Conservation (phyloP, 2,329 filamentous ascomycete species). For the Aspergillus fischeri region DNA sequence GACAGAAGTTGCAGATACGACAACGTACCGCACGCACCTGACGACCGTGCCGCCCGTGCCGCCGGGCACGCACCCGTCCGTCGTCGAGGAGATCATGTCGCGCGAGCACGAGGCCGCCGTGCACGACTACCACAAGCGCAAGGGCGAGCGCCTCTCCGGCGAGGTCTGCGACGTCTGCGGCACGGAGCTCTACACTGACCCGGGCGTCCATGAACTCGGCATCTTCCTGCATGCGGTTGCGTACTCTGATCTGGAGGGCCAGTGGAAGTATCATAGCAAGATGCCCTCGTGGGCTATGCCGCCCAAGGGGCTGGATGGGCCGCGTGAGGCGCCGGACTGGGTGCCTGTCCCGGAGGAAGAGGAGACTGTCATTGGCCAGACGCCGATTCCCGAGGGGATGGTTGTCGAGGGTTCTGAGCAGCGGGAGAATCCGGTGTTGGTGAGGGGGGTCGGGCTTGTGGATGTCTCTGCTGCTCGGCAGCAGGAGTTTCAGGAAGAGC, state of each 20-base stretch:
- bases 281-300: slow-evolving; percentile 85
- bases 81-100: slow-evolving; percentile 40
- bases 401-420: slow-evolving; percentile 18
- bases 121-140: slow-evolving; percentile 80
- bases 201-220: slow-evolving; percentile 81
- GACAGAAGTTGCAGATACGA: slow-evolving; percentile 74
- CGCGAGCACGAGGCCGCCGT: slow-evolving; percentile 73
- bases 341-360: slow-evolving; percentile 34
- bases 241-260: slow-evolving; percentile 78
- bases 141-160: slow-evolving; percentile 91
- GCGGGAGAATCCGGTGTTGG: slow-evolving; percentile 23
- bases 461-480: slow-evolving; percentile 23
- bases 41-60: slow-evolving; percentile 36
- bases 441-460: slow-evolving; percentile 33
- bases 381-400: slow-evolving; percentile 25
- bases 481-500: neutral
- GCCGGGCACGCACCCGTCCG: slow-evolving; percentile 32
- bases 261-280: slow-evolving; percentile 82
- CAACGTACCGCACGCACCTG: slow-evolving; percentile 68
- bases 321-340: slow-evolving; percentile 58
- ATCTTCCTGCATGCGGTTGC: slow-evolving; percentile 90
- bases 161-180: slow-evolving; percentile 74
- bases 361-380: slow-evolving; percentile 37
- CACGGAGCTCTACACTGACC: slow-evolving; percentile 89
- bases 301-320: slow-evolving; percentile 67